Base-by-base conservation (phyloP, 2,329 filamentous ascomycete species). In the Teratosphaeria gauchensis region DNA sequence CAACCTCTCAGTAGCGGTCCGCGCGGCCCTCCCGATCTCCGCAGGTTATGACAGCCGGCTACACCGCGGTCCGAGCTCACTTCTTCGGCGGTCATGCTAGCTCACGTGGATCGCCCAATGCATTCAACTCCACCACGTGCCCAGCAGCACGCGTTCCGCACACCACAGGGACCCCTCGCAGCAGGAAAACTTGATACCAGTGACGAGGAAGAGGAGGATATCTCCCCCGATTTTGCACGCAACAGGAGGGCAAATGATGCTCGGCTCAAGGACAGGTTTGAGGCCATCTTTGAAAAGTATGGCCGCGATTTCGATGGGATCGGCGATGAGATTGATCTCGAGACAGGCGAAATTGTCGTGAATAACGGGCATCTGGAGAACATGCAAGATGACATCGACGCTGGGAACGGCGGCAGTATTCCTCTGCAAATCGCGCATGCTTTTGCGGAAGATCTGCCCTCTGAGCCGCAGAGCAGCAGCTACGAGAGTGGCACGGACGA, bases 241-340 rank as follows among this genome's bases (percentile, higher is more conserved):
- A 88, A 63, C 81, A 83, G 55, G 80, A 58, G 59, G 11, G 62
- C 81, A 57, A 88, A 90, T 59, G 85, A 89, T 62, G 77, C 80
- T 62, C 85, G 84, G 59, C 81, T 96, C 48, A 92, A 94, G 71
- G 86, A 84, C n/a, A 85, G 85, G 4, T 94, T 95, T 71, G 91
- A 96, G 69, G 78, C 83, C 58, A 95, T 97, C 58, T 96, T 96
- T 70, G 83, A 87, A 61, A 96, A 95, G 72, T 69, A 69, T 55
- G 63, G 62, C 56, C 85, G 81, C 63, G 88, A 96, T 71, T 96
- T 96, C 68, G 84, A 84, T 1, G 88, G 86, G 4, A 80, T 92
- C 55, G 91, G 87, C 57, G 92, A 97, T 72, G 91, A 96, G 75
- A 91, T 97, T 66, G 90, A 97, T 72, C 78, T 96, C 58, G 78